Percentiles rank a stretch among this genome's conserved stretches.
Evolutionary conservation across 164 flowering plant genomes (phyloP).

Genomic region (Chimonanthus salicifolius): DNA sequence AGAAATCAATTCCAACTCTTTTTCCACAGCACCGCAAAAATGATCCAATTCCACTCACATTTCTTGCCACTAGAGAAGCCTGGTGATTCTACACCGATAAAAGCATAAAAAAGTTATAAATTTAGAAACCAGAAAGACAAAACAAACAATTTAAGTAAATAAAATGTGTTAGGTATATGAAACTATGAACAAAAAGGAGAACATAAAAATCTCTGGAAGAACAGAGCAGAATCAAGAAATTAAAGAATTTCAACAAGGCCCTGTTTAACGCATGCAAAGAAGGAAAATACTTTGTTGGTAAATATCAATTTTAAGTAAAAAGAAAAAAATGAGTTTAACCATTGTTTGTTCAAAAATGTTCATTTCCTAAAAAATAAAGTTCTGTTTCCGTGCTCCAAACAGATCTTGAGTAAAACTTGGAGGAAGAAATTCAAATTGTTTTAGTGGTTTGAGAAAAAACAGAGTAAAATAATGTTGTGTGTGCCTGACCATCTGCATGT

Average conservation of each 20-base stretch:
- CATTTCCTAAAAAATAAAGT: too few species aligned
- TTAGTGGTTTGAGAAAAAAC: neutral
- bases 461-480: too few species aligned
- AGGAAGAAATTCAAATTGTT: neutral
- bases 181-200: neutral
- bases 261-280: neutral
- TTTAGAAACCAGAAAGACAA: neutral
- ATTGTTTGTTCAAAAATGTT: too few species aligned
- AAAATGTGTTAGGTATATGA: neutral
- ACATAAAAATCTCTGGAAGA: neutral
- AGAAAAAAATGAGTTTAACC: neutral
- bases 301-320: too few species aligned
- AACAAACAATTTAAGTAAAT: too few species aligned
- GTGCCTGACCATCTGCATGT: too few species aligned
- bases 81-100: neutral
- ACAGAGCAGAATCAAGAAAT: neutral
- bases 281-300: neutral
- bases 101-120: neutral
- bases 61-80: neutral
- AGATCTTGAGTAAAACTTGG: neutral
- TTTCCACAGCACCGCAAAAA: neutral
- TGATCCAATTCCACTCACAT: neutral
- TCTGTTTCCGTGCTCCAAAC: too few species aligned
- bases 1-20: conserved; percentile 1
- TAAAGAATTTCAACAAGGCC: neutral